Percentiles rank a stretch among this genome's conserved stretches.
Conservation (phyloP, 202 grass and related monocot genomes). For the Brachypodium distachyon region DNA sequence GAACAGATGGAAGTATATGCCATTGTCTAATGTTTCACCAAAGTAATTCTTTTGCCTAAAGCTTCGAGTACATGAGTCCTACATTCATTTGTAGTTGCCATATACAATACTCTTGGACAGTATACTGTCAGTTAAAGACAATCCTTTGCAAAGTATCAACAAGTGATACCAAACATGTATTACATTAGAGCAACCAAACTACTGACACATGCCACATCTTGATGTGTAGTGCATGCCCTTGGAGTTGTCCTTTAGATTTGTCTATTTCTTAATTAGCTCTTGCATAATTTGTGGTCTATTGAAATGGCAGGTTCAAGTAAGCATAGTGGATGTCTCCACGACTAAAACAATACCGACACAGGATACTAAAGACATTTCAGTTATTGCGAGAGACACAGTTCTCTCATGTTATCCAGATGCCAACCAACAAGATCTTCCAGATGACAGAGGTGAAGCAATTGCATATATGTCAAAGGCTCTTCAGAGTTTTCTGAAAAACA, state of each 20-base stretch:
- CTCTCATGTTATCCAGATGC: slow-evolving; percentile 41
- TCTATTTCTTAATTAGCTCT: not conserved
- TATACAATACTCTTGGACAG: not conserved
- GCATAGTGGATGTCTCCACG: slow-evolving; percentile 81
- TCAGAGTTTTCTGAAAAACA: slow-evolving; percentile 52
- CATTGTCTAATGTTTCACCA: not conserved
- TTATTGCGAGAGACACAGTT: slow-evolving; percentile 55
- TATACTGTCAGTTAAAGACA: not conserved
- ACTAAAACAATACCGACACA: slow-evolving; percentile 16
- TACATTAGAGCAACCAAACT: not conserved
- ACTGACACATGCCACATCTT: not conserved
- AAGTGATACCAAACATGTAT: not conserved
- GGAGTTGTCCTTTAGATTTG: not conserved
- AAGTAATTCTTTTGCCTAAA: not conserved
- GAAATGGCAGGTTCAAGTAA: slow-evolving; percentile 68
- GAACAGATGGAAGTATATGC: not conserved
- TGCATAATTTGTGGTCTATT: slow-evolving; percentile 6
- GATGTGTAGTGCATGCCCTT: not conserved
- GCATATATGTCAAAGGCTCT: slow-evolving; percentile 55
- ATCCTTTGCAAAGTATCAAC: not conserved
- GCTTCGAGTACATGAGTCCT: not conserved
- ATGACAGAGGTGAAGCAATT: slow-evolving; percentile 78
- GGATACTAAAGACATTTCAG: slow-evolving; percentile 30
- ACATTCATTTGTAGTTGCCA: not conserved
- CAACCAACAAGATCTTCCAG: slow-evolving; percentile 42